Evolutionary conservation across 192 early-diverging fungal genomes (phyloP).

Genomic region (Diversispora epigaea): DNA sequence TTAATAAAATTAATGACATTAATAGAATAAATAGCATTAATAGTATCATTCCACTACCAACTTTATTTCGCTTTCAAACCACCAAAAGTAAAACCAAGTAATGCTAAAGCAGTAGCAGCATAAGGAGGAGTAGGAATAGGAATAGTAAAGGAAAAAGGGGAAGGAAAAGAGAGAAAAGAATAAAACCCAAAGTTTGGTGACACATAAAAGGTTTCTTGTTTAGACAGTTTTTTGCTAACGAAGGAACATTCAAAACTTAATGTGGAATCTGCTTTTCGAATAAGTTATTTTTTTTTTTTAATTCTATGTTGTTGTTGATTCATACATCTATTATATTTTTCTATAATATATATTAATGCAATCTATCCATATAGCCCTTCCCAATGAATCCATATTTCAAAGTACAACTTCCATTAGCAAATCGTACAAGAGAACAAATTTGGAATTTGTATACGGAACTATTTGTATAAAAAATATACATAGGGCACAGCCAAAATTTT

Average conservation of each 20-base stretch:
- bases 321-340: no score
- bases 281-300: no score
- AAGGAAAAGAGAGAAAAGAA: slow-evolving; percentile 23
- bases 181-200: no score
- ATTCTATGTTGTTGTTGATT: no score
- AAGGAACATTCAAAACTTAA: no score
- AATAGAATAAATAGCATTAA: no score
- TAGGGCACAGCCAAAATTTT: slow-evolving; percentile 78
- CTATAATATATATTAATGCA: no score
- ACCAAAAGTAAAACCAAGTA: slow-evolving; percentile 34
- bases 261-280: no score
- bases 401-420: slow-evolving; percentile 70
- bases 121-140: slow-evolving; percentile 28
- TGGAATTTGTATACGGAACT: slow-evolving; percentile 62
- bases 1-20: no score
- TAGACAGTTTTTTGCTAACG: no score
- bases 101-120: background rate
- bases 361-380: slow-evolving; percentile 63
- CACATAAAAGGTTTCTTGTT: no score
- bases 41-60: no score
- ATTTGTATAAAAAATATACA: background rate
- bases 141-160: slow-evolving; percentile 24
- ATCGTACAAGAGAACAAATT: slow-evolving; percentile 67
- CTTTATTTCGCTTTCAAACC: background rate
- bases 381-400: slow-evolving; percentile 89